Base-by-base conservation (phyloP, 805 yeast species). In the Maudiozyma pseudohumilis region DNA sequence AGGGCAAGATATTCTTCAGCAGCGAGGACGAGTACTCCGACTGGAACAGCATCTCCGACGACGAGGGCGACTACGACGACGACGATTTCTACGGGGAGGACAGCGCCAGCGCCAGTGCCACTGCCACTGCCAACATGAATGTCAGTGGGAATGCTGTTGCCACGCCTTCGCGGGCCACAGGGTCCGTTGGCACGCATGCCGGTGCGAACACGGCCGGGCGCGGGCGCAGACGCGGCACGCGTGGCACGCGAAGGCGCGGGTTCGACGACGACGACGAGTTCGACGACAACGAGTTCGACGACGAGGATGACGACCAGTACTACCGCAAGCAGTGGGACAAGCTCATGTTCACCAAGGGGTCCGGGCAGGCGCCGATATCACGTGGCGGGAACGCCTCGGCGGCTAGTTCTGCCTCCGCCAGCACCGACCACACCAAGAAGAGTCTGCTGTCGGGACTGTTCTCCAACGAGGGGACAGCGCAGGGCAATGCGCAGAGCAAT, bases 21-120 rank as follows among this genome's bases (percentile, higher is more conserved):
- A 54, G 61, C 32, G 64, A 58, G 18, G 64, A 56, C 23, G 60
- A 56, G 12, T 59, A 53, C 25, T 56, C 62, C 5, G 61, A 53
- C 36, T 56, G 59, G 59, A 52, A 56, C 35, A 46, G 54, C n/a
- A 32, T 50, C 3, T 46, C 53, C 3, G 54, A 49, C 29, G 59
- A 55, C 23, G 47, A 50, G 9, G 49, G 45, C 9, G 43, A 50
- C 19, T 46, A 49, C 35, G 56, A 50, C 22, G 53, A 49, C 18
- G 52, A 49, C 15, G 54, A 47, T 9, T 31, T 31, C 15, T 31
- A 31, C 16, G 22, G 22, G 20, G 34, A 29, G 20, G 15, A 28
- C 11, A n/a, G 18, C 18, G 18, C 16, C 18, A 24, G 26, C n/a
- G n/a, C 10, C 10, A 11, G n/a, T 24, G n/a, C n/a, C n/a, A 11